Conservation (phyloP, 2,329 filamentous ascomycete genomes). For the Aspergillus intermedius region DNA sequence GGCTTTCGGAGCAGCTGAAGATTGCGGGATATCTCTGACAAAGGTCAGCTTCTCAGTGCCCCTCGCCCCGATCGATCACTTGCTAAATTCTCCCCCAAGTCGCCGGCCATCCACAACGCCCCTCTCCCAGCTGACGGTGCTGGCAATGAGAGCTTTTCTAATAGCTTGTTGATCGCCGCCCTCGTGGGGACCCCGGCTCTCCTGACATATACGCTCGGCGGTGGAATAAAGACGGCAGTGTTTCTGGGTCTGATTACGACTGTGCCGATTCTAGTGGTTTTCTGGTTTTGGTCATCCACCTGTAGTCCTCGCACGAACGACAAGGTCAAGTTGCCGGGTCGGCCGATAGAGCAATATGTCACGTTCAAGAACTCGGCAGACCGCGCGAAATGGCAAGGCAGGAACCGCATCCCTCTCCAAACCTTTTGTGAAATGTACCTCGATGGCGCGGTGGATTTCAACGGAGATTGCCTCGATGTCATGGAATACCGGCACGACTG, state of each 20-base stretch:
- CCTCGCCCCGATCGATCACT: not conserved
- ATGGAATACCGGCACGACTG: slow-evolving; percentile 30
- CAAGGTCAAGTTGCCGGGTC: slow-evolving; percentile 18
- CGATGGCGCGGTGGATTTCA: slow-evolving; percentile 27
- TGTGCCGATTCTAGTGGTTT: slow-evolving; percentile 15
- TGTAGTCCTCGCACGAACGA: slow-evolving; percentile 15
- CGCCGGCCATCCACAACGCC: slow-evolving; percentile 20
- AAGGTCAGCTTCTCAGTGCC: too few species aligned
- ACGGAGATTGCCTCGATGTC: slow-evolving; percentile 26
- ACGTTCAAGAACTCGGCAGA: slow-evolving; percentile 22
- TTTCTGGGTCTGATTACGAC: slow-evolving; percentile 11
- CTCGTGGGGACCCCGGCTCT: slow-evolving; percentile 16
- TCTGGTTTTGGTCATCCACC: slow-evolving; percentile 15
- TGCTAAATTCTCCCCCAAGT: slow-evolving; percentile 12
- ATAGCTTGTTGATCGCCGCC: slow-evolving; percentile 11
- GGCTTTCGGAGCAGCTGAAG: too few species aligned
- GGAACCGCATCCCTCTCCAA: slow-evolving; percentile 22
- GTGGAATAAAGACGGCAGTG: slow-evolving; percentile 11
- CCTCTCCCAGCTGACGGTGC: slow-evolving; percentile 17
- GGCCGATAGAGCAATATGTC: slow-evolving; percentile 21
- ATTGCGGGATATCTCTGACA: too few species aligned
- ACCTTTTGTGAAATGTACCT: slow-evolving; percentile 27
- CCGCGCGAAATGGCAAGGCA: slow-evolving; percentile 15
- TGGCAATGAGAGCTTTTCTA: slow-evolving; percentile 23
- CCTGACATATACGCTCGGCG: slow-evolving; percentile 12